Percentiles rank a stretch among this genome's conserved stretches.
Evolutionary conservation across 345 rosid species (phyloP).

Genomic region (Brassica rapa): DNA sequence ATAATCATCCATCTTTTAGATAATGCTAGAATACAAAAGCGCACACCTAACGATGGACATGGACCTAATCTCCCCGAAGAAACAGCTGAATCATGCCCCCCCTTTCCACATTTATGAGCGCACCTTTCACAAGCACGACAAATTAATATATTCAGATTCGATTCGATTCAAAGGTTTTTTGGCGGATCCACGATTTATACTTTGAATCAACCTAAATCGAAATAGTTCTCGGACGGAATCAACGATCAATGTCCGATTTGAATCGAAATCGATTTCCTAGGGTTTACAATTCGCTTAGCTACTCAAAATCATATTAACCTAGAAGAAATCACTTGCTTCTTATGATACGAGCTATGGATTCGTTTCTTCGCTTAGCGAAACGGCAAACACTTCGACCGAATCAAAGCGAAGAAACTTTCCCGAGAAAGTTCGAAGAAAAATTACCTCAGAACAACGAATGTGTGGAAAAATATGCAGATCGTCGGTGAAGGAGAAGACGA

Average conservation of each 20-base stretch:
- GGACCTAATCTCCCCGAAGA: conserved; percentile 30
- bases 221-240: neutral
- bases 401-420: neutral
- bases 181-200: conserved; percentile 10
- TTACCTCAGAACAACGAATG: conserved; percentile 21
- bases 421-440: neutral
- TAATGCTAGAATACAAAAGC: conserved; percentile 7
- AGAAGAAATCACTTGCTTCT: neutral
- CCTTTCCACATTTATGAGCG: conserved; percentile 25
- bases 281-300: neutral
- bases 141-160: conserved; percentile 21
- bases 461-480: neutral
- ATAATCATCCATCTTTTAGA: conserved; percentile 8
- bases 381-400: neutral
- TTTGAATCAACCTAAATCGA: neutral
- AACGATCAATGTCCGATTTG: conserved; percentile 2
- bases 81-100: conserved; percentile 28
- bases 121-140: conserved; percentile 24
- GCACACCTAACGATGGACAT: conserved; percentile 21
- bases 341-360: neutral
- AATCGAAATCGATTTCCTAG: conserved; percentile 22
- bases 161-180: conserved; percentile 15
- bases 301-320: neutral
- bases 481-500: conserved; percentile 4
- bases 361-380: conserved; percentile 2